Conservation (phyloP, 2,329 filamentous ascomycete genomes). For the Alternaria triticina region DNA sequence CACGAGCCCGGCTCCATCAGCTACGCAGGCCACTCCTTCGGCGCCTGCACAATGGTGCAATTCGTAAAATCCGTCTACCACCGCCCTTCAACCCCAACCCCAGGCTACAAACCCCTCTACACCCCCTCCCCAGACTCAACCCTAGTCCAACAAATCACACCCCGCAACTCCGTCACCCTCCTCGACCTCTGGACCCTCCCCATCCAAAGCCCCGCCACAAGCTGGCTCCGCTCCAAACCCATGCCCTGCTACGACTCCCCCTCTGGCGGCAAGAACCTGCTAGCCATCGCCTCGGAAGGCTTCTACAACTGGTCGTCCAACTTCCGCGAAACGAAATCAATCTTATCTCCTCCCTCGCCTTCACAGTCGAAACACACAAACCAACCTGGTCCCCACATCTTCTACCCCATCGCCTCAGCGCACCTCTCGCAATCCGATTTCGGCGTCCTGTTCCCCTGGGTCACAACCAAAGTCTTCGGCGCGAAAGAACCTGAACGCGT, state of each 20-base stretch:
- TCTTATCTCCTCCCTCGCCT: conserved; percentile 65
- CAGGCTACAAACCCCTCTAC: conserved; percentile 66
- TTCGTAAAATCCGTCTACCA: conserved; percentile 82
- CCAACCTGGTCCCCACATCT: conserved; percentile 66
- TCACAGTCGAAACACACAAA: conserved; percentile 51
- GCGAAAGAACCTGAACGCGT: conserved; percentile 75
- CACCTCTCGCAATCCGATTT: conserved; percentile 87
- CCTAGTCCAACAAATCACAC: conserved; percentile 71
- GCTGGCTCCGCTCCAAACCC: conserved; percentile 72
- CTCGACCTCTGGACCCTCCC: conserved; percentile 85
- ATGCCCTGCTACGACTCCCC: conserved; percentile 69
- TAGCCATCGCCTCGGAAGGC: conserved; percentile 76
- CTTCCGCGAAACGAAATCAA: conserved; percentile 69
- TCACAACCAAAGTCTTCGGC: conserved; percentile 58
- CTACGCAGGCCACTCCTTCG: conserved; percentile 83
- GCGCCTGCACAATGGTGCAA: conserved; percentile 75
- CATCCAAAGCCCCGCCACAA: conserved; percentile 66
- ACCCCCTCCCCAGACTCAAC: conserved; percentile 61
- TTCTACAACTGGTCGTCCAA: conserved; percentile 82
- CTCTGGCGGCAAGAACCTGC: conserved; percentile 61
- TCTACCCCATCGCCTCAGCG: conserved; percentile 75
- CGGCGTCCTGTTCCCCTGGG: conserved; percentile 78
- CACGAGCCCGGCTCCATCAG: conserved; percentile 74
- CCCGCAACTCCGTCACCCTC: conserved; percentile 69
- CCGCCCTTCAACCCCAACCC: conserved; percentile 55